These are phyloP conservation scores for Hanseniaspora sp. DNA, from an alignment of 1,139 yeast species.

Conservation along the genomic window DNA sequence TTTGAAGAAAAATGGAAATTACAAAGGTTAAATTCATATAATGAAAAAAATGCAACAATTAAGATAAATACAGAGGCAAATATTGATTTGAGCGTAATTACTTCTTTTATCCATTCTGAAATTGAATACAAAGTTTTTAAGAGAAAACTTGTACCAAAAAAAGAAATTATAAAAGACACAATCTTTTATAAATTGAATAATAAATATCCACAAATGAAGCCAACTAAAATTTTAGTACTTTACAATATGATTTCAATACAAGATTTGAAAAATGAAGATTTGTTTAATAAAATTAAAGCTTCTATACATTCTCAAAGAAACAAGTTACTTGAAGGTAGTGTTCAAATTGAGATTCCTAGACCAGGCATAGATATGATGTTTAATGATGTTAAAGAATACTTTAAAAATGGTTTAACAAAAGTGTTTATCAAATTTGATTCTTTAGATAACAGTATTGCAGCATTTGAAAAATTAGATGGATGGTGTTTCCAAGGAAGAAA, in stretches of 20 bases:
- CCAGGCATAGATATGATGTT: conserved; percentile 16
- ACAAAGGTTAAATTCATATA: neutral
- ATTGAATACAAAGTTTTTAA: neutral
- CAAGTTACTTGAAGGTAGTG: conserved; percentile 3
- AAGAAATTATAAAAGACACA: conserved; percentile 2
- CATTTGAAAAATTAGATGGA: conserved; percentile 9
- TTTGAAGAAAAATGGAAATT: conserved; percentile 2
- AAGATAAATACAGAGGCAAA: neutral
- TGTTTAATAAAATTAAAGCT: conserved; percentile 3
- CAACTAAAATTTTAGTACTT: conserved; percentile 8
- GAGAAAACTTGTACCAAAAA: neutral
- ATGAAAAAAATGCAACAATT: neutral
- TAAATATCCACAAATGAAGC: neutral
- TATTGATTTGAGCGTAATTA: neutral
- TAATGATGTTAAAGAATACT: conserved; percentile 12
- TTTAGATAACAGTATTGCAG: conserved; percentile 2
- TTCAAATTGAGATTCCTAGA: conserved; percentile 14
- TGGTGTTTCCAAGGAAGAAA: conserved; percentile 16
- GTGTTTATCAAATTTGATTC: conserved; percentile 10
- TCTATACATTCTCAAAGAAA: conserved; percentile 6
- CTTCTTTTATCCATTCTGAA: neutral
- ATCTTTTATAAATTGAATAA: conserved; percentile 7
- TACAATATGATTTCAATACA: conserved; percentile 14
- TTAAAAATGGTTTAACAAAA: conserved; percentile 15
- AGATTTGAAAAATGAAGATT: conserved; percentile 15